phyloP scores from a whole-genome alignment of 176 grass and related monocot species.

The Hordeum vulgare region DNA sequence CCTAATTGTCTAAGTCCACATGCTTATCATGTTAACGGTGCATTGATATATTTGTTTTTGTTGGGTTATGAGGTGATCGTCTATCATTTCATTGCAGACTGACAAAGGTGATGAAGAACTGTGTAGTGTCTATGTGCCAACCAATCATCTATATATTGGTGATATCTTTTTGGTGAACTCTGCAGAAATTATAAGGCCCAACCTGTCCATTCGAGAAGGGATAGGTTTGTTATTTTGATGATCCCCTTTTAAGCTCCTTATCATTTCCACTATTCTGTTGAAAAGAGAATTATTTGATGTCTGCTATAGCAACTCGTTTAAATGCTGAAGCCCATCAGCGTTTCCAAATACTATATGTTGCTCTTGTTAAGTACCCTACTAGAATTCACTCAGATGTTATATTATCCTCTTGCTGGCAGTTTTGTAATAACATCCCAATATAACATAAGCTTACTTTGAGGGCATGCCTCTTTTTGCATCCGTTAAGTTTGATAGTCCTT shows the following conservation, averaged over 20 bases:
- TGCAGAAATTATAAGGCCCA: constrained; percentile 88
- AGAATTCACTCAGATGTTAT: background rate
- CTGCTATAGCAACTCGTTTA: background rate
- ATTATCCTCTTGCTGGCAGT: background rate
- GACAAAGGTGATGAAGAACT: constrained; percentile 96
- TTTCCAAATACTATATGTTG: background rate
- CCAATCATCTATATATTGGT: constrained; percentile 96
- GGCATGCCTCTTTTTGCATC: background rate
- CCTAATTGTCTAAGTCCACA: constrained; percentile 37
- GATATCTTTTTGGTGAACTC: constrained; percentile 96
- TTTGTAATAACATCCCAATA: background rate
- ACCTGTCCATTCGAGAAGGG: constrained; percentile 89
- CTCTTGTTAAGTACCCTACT: background rate
- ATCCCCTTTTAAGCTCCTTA: background rate
- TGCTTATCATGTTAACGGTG: background rate
- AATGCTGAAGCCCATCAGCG: background rate
- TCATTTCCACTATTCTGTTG: background rate
- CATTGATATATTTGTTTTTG: background rate
- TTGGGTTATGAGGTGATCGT: constrained; percentile 19
- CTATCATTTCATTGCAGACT: constrained; percentile 53
- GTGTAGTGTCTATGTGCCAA: constrained; percentile 95
- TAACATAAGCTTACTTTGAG: background rate
- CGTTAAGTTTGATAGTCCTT: background rate
- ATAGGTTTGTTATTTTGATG: constrained; percentile 59
- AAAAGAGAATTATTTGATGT: background rate